Base-by-base conservation (phyloP, 2,329 filamentous ascomycete species). In the Trichoderma koningiopsis region DNA sequence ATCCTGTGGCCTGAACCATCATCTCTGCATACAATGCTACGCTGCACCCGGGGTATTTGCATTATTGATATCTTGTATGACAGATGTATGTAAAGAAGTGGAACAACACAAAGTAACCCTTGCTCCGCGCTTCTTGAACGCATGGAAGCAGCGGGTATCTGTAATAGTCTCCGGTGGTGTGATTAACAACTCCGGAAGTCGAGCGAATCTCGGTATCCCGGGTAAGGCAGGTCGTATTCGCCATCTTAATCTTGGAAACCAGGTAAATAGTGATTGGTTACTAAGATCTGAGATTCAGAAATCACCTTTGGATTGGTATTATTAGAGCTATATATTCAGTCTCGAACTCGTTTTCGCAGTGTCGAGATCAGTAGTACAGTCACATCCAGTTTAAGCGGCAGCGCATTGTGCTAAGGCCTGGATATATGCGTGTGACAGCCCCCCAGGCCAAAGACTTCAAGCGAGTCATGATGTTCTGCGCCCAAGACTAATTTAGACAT, bases 151-250 rank as follows among this genome's bases (percentile, higher is more conserved):
- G 58, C 58, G 58, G 24, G 33, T 19, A 47, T 61, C 58, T 31
- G 24, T 37, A 40, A 19, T 24, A 19, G 58, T 31, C 58, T 40
- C 16, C 58, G 37, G 58, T 61, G 58, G 58, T 61, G 58, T 61
- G 58, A 47, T 61, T 40, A 22, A 13, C 0, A 47, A 19, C n/a
- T 19, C 43, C n/a, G 22, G n/a, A 24, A 24, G 22, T 49, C 14
- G 47, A 22, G 58, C 58, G 40, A 35, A 61, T 61, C 24, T 37
- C 37, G 16, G 37, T 33, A 29, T 61, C 24, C 58, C 27, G 37
- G 58, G 37, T 47, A 61, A 40, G 47, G 47, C 22, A 8, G 22
- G 47, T 49, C n/a, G 47, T 49, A 49, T 49, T 49, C 47, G 47
- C n/a, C 22, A 49, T 49, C 47, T 49, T 24, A 19, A 49, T 49